Evolutionary conservation across 2,329 filamentous ascomycete genomes (phyloP).

Genomic region (Paecilomyces sp.): DNA sequence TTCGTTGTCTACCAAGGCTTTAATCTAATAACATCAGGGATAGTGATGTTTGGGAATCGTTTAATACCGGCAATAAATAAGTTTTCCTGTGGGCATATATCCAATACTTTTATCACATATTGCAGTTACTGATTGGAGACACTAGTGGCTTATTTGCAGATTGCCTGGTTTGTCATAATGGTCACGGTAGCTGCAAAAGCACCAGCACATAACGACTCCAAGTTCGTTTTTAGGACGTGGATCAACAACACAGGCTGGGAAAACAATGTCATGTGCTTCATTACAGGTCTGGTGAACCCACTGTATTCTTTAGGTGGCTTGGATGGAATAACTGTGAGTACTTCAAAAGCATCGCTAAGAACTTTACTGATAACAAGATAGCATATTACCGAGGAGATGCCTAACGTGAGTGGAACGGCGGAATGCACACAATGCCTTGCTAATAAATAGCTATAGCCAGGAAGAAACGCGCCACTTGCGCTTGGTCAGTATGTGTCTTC

Average conservation of each 20-base stretch:
- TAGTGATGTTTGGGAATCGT: constrained; percentile 44
- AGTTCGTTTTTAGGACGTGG: constrained; percentile 48
- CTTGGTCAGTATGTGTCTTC: constrained; percentile 12
- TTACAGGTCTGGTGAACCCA: constrained; percentile 45
- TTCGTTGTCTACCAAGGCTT: constrained; percentile 34
- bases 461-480: constrained; percentile 23
- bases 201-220: constrained; percentile 35
- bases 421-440: too few species aligned
- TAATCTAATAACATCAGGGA: constrained; percentile 36
- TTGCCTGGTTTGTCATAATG: constrained; percentile 43
- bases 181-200: constrained; percentile 43
- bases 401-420: constrained; percentile 31
- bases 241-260: constrained; percentile 49
- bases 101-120: neutral
- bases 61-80: constrained; percentile 38
- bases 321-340: constrained; percentile 35
- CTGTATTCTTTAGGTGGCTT: constrained; percentile 42
- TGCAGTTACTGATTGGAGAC: neutral
- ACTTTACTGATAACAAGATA: constrained; percentile 2
- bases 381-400: constrained; percentile 48
- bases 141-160: constrained; percentile 39
- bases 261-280: constrained; percentile 44
- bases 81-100: constrained; percentile 28
- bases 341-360: neutral
- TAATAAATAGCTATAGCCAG: constrained; percentile 13